Evolutionary conservation across 2,329 filamentous ascomycete species (phyloP), one percentile per base, ranked within the genome.

Genomic region (Aspergillus pseudoglaucus): DNA sequence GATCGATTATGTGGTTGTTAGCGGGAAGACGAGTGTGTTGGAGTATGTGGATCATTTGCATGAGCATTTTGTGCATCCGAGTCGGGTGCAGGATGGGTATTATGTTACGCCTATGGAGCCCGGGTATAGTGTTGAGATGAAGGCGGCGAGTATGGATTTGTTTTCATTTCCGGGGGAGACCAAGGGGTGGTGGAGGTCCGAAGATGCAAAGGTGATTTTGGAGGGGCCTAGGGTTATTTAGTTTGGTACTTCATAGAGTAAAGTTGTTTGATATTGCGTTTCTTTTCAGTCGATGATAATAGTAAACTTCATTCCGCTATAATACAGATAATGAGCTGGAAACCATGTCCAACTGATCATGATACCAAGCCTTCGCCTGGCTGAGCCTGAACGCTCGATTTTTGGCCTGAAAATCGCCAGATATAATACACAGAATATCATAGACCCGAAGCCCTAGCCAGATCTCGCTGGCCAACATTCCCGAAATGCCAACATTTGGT

Each of bases 81-180:
- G 83, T 2, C 79, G 84, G 48, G 88, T 95, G 60, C 82, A 84
- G 71, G 84, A 90, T 56, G 90, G 90, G 3, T 93, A 89, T 70
- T 94, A 94, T 72, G 85, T 87, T 56, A 95, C 90, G 1, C 90
- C 90, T 0, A 84, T 74, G 53, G 83, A 89, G 64, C 78, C 90
- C 0, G 90, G 90, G 0, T 95, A 95, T 69, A 90, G 87, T 62
- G 90, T 95, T 2, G 88, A 95, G 80, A 95, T 95, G 89, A 91
- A 88, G 80, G 71, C 82, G 3, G 87, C 84, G 56, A 93, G 87
- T 66, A 93, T 95, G 88, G 87, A 90, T 54, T 70, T 69, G 57
- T 95, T 78, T 64, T 78, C 79, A 44, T 95, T 82, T 66, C 90
- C 89, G 1, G 88, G 89, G 6, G 80, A 84, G 61, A 85, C 84